Evolutionary conservation across 2,329 filamentous ascomycete genomes (phyloP).

Genomic region (Fusarium veterinarium): DNA sequence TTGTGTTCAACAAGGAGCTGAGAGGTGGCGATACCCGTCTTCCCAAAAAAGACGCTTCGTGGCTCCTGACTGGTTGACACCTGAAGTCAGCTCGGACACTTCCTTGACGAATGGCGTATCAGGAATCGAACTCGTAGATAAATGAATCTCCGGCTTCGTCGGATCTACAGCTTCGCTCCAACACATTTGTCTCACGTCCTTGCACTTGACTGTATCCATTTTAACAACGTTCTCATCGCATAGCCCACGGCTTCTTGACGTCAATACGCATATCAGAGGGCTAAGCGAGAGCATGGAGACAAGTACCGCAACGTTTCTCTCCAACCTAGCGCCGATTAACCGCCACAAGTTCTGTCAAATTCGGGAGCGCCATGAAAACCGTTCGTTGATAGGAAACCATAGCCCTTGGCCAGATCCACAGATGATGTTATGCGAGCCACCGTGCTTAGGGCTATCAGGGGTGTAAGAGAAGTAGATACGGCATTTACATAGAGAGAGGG

Average conservation of each 20-base stretch:
- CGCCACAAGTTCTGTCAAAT: slow-evolving; percentile 3
- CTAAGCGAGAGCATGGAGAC: slow-evolving; percentile 3
- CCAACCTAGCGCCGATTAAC: slow-evolving; percentile 9
- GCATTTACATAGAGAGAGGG: neutral
- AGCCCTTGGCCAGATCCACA: slow-evolving; percentile 30
- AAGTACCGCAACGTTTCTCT: slow-evolving; percentile 3
- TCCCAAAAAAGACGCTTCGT: slow-evolving; percentile 27
- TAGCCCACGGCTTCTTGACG: slow-evolving; percentile 8
- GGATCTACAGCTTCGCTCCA: slow-evolving; percentile 12
- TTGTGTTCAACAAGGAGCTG: slow-evolving; percentile 5
- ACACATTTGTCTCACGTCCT: neutral
- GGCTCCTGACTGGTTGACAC: slow-evolving; percentile 38
- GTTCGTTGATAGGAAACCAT: slow-evolving; percentile 11
- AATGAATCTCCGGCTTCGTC: slow-evolving; percentile 17
- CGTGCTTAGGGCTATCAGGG: slow-evolving; percentile 10
- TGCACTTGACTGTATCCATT: neutral
- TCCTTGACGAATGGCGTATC: slow-evolving; percentile 33
- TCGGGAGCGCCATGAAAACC: slow-evolving; percentile 17
- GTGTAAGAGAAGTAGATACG: slow-evolving; percentile 3
- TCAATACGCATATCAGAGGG: slow-evolving; percentile 6
- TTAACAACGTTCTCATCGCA: neutral
- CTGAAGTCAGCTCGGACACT: slow-evolving; percentile 17
- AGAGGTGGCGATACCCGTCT: slow-evolving; percentile 34
- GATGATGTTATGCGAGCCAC: slow-evolving; percentile 36
- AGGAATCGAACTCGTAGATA: neutral